A percentile compares a stretch with the other conserved stretches of the same genome.
Conservation (phyloP, 2,329 filamentous ascomycete genomes). For the Scleromitrula shiraiana region DNA sequence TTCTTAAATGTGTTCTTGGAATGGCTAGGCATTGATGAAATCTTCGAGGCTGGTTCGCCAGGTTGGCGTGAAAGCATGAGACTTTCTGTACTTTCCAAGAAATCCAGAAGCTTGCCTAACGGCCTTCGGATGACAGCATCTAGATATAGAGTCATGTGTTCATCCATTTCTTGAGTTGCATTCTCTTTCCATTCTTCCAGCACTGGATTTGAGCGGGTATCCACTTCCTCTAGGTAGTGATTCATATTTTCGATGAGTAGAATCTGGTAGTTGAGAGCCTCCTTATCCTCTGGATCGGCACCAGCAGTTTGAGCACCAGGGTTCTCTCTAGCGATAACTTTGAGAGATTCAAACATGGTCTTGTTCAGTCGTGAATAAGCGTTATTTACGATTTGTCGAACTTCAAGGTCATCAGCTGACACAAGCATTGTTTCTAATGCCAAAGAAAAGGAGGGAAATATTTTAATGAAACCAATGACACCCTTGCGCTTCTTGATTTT, state of each 20-base stretch:
- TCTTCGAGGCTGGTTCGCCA: conserved; percentile 51
- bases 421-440: conserved; percentile 78
- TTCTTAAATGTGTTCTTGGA: conserved; percentile 80
- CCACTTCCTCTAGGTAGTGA: conserved; percentile 88
- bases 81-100: conserved; percentile 80
- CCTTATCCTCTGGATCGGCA: conserved; percentile 78
- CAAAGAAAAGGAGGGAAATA: conserved; percentile 80
- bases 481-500: conserved; percentile 98
- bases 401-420: conserved; percentile 51
- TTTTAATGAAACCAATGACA: conserved; percentile 88
- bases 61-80: conserved; percentile 50
- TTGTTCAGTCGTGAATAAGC: conserved; percentile 86
- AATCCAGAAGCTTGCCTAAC: conserved; percentile 83
- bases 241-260: conserved; percentile 98
- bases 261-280: conserved; percentile 94
- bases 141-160: conserved; percentile 84
- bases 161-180: conserved; percentile 68
- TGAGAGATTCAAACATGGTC: conserved; percentile 94
- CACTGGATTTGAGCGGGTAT: conserved; percentile 63
- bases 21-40: conserved; percentile 77
- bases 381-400: conserved; percentile 72
- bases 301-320: conserved; percentile 39
- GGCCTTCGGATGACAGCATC: conserved; percentile 82
- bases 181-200: conserved; percentile 76
- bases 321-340: conserved; percentile 78